Percentiles rank a stretch among this genome's conserved stretches.
These are phyloP conservation scores for Xylaria venustula DNA, from an alignment of 495 filamentous ascomycete species.

Conservation along the genomic window DNA sequence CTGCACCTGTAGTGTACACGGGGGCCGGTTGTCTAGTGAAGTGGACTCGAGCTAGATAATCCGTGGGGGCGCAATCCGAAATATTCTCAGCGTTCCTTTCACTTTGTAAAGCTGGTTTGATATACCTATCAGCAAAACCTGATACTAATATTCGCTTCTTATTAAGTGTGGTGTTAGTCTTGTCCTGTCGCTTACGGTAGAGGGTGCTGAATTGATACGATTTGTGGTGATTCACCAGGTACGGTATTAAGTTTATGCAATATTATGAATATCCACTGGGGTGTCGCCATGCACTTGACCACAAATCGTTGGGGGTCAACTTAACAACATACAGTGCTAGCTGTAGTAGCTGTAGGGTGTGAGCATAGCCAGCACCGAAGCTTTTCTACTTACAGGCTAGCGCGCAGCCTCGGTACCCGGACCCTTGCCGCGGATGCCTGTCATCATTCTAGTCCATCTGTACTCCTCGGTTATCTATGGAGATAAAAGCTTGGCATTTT, in stretches of 20 bases:
- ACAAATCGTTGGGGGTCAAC: not conserved
- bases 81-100: not conserved
- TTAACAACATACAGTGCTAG: not conserved
- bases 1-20: not conserved
- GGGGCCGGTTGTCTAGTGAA: not conserved
- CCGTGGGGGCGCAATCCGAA: not conserved
- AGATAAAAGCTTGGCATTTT: constrained; percentile 11
- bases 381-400: not conserved
- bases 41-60: not conserved
- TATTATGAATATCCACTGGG: not conserved
- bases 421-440: not conserved
- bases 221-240: too few species aligned
- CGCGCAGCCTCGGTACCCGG: not conserved
- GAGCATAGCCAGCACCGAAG: not conserved
- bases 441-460: not conserved
- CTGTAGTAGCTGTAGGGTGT: not conserved
- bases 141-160: too few species aligned
- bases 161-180: too few species aligned
- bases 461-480: constrained; percentile 14
- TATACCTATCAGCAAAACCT: too few species aligned
- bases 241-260: not conserved
- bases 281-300: not conserved
- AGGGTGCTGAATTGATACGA: too few species aligned
- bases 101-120: too few species aligned
- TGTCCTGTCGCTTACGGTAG: too few species aligned